A percentile compares a stretch with the other conserved stretches of the same genome.
Evolutionary conservation across 495 filamentous ascomycete species (phyloP).

Genomic region (Astrocystis sublimbata): DNA sequence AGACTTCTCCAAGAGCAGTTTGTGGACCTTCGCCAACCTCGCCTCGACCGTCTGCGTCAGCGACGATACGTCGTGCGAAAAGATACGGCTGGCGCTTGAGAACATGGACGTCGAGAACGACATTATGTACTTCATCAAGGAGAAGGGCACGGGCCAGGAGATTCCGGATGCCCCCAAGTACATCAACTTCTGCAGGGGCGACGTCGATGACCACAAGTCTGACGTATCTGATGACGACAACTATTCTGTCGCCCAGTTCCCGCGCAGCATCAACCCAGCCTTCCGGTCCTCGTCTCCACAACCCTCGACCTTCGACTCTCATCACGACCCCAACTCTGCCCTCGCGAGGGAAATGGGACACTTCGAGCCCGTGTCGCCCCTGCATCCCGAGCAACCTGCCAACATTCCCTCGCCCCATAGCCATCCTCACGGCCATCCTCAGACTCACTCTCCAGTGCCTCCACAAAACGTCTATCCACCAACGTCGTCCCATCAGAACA

Average conservation of each 20-base stretch:
- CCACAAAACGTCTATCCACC: background rate
- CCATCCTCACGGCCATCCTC: constrained; percentile 7
- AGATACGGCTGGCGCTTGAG: constrained; percentile 91
- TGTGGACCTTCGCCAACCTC: constrained; percentile 97
- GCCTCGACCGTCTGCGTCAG: constrained; percentile 98
- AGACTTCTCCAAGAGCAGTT: constrained; percentile 94
- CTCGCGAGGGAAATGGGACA: constrained; percentile 66
- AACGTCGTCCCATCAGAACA: background rate
- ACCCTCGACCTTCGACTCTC: constrained; percentile 80
- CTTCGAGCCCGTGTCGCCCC: constrained; percentile 41
- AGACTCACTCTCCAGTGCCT: background rate
- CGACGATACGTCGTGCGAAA: constrained; percentile 96
- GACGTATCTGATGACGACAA: constrained; percentile 80
- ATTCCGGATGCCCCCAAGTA: constrained; percentile 97
- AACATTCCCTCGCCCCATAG: background rate
- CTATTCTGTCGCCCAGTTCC: constrained; percentile 94
- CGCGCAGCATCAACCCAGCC: constrained; percentile 89
- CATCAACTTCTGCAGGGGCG: constrained; percentile 97
- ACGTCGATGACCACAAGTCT: constrained; percentile 76
- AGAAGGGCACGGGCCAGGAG: constrained; percentile 89
- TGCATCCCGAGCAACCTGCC: background rate
- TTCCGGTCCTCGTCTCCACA: constrained; percentile 87
- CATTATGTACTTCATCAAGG: constrained; percentile 85
- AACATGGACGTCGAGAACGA: constrained; percentile 97
- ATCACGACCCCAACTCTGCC: constrained; percentile 77